Evolutionary conservation across 257 asterid genomes (phyloP).

Genomic region (Orobanche coerulescens): DNA sequence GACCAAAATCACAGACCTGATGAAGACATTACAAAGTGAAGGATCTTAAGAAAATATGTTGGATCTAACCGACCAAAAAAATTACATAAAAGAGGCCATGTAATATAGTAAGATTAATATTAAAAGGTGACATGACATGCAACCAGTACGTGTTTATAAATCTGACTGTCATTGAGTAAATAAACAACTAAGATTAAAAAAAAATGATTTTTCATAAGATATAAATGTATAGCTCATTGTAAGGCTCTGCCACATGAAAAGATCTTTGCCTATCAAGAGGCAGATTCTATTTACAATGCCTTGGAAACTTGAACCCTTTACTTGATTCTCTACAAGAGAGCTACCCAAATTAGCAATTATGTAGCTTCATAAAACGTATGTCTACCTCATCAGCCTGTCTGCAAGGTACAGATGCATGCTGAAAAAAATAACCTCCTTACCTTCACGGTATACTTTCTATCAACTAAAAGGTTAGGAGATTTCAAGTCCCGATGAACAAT

Average conservation of each 20-base stretch:
- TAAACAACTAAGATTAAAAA: background rate
- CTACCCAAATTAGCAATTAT: background rate
- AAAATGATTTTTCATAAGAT: too few relatives aligned
- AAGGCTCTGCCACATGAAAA: background rate
- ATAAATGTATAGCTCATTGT: too few relatives aligned
- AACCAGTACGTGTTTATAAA: background rate
- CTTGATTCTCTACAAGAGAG: background rate
- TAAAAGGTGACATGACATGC: background rate
- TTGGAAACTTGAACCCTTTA: conserved; percentile 11
- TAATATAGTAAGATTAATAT: background rate
- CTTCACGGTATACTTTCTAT: conserved; percentile 91
- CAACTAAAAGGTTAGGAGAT: conserved; percentile 95
- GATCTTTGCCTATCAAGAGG: conserved; percentile 14
- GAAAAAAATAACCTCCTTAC: conserved; percentile 35
- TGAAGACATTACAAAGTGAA: conserved; percentile 24
- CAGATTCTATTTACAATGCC: background rate
- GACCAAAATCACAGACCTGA: conserved; percentile 98
- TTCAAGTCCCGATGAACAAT: conserved; percentile 88
- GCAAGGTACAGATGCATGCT: conserved; percentile 16
- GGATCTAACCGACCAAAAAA: conserved; percentile 1
- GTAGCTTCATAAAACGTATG: conserved; percentile 5
- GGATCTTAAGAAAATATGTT: too few relatives aligned
- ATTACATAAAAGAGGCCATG: conserved; percentile 1
- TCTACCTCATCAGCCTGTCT: conserved; percentile 18
- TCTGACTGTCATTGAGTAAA: background rate